Evolutionary conservation across 2,329 filamentous ascomycete genomes (phyloP).

Genomic region (Lasiodiplodia sp.): DNA sequence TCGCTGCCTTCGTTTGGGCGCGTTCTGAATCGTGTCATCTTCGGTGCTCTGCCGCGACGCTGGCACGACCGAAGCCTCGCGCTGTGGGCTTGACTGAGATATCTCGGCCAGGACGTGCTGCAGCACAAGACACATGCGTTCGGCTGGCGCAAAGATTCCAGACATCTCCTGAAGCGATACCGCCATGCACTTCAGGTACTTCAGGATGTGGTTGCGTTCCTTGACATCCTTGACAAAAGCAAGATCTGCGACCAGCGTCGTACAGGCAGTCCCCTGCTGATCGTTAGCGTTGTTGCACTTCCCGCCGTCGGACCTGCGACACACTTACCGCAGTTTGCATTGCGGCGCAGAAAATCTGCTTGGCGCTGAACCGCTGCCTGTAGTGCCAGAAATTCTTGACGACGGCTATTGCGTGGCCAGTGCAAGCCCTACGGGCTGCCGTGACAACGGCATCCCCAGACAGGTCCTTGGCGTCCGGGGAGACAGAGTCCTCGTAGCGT

Average conservation of each 20-base stretch:
- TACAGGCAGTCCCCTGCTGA: constrained; percentile 59
- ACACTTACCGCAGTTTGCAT: constrained; percentile 58
- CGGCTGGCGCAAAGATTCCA: constrained; percentile 60
- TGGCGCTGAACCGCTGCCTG: constrained; percentile 59
- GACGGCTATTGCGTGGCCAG: constrained; percentile 62
- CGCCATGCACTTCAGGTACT: constrained; percentile 62
- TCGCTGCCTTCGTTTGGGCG: constrained; percentile 7
- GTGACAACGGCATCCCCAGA: constrained; percentile 54
- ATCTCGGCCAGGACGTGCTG: constrained; percentile 62
- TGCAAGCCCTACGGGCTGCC: constrained; percentile 61
- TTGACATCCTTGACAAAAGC: constrained; percentile 48
- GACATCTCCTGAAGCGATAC: constrained; percentile 62
- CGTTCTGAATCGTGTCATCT: constrained; percentile 2
- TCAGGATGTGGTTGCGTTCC: constrained; percentile 51
- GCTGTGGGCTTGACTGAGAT: constrained; percentile 34
- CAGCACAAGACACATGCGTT: constrained; percentile 61
- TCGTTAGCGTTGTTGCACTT: constrained; percentile 27
- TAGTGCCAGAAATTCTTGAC: constrained; percentile 64
- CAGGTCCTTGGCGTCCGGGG: constrained; percentile 43
- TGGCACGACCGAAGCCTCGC: constrained; percentile 13
- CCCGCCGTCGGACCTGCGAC: background rate
- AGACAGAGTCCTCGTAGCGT: constrained; percentile 54
- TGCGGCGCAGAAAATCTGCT: constrained; percentile 59
- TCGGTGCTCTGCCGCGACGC: constrained; percentile 9
- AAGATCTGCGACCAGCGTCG: constrained; percentile 60